These are phyloP conservation scores for Tulasnella sp. DNA, from an alignment of 768 basidiomycete genomes.

Conservation along the genomic window DNA sequence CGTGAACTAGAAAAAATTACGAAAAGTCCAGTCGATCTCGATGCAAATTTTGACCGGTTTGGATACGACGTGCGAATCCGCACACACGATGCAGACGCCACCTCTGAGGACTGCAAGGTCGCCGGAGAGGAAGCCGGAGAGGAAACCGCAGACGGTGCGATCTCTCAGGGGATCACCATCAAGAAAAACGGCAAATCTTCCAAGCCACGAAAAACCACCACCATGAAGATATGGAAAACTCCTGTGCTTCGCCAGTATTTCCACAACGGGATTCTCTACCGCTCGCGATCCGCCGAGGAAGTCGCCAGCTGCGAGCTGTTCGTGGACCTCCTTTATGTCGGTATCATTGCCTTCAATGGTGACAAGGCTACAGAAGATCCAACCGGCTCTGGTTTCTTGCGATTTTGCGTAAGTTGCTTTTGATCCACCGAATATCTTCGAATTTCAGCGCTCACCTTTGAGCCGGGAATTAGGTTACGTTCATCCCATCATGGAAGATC, in stretches of 20 bases:
- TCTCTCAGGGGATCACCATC: not conserved
- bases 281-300: not conserved
- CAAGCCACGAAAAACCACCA: not conserved
- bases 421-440: not conserved
- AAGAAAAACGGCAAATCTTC: not conserved
- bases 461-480: not conserved
- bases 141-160: not conserved
- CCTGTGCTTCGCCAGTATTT: slow-evolving; percentile 18
- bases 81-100: not conserved
- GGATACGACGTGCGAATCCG: slow-evolving; percentile 19
- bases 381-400: slow-evolving; percentile 12
- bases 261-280: slow-evolving; percentile 11
- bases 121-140: not conserved
- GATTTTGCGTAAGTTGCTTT: slow-evolving; percentile 6
- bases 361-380: slow-evolving; percentile 22
- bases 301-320: slow-evolving; percentile 20
- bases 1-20: slow-evolving; percentile 13
- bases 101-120: not conserved
- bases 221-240: slow-evolving; percentile 16
- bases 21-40: slow-evolving; percentile 9
- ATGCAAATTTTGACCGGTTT: slow-evolving; percentile 17
- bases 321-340: slow-evolving; percentile 18
- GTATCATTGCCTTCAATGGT: slow-evolving; percentile 19
- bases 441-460: not conserved
- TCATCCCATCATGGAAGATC: slow-evolving; percentile 19